Conservation (phyloP, 257 asterid genomes). For the Petunia secreta region DNA sequence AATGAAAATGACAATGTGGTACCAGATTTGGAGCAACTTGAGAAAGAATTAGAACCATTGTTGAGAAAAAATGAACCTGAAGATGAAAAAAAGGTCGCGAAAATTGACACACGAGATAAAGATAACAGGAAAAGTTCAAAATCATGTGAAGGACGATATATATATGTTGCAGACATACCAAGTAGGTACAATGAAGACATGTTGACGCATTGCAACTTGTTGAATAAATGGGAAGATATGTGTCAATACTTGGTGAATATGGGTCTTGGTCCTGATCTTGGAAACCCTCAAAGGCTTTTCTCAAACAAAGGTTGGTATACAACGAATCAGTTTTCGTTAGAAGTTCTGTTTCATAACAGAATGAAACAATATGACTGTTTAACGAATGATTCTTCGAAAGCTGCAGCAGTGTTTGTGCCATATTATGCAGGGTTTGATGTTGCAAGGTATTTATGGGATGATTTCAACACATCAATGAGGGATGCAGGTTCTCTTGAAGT, state of each 20-base stretch:
- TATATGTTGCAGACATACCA: conserved; percentile 68
- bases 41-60: conserved; percentile 44
- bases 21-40: conserved; percentile 37
- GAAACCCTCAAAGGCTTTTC: conserved; percentile 59
- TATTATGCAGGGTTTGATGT: conserved; percentile 80
- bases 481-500: conserved; percentile 51
- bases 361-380: conserved; percentile 79
- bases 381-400: conserved; percentile 64
- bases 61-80: conserved; percentile 25
- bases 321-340: conserved; percentile 75
- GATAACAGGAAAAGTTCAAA: background rate
- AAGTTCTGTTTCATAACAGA: conserved; percentile 67
- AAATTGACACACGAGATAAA: background rate
- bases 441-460: conserved; percentile 56
- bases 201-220: conserved; percentile 49
- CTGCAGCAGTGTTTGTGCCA: conserved; percentile 70
- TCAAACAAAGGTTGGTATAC: conserved; percentile 62
- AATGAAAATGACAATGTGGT: conserved; percentile 24
- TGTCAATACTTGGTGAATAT: conserved; percentile 62
- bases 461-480: conserved; percentile 32
- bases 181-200: conserved; percentile 56
- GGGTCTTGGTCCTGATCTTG: conserved; percentile 69
- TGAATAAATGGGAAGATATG: conserved; percentile 76
- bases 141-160: conserved; percentile 55
- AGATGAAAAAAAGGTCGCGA: background rate